Evolutionary conservation across 2,329 filamentous ascomycete genomes (phyloP).

Genomic region (Metarhizium rileyi): DNA sequence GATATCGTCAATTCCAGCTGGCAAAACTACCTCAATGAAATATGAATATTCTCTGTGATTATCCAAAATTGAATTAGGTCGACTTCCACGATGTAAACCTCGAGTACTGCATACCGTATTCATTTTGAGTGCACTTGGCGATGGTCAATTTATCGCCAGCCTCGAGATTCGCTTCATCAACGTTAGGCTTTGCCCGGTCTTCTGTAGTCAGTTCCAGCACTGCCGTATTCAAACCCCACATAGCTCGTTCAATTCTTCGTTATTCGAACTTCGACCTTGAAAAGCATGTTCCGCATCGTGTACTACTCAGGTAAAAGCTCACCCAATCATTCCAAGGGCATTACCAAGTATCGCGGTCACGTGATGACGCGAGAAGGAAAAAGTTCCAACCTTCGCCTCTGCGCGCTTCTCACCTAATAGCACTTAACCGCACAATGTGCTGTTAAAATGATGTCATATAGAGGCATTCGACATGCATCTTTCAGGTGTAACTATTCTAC

Average conservation of each 20-base stretch:
- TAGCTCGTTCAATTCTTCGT: neutral
- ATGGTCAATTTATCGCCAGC: neutral
- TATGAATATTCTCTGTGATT: too few relatives aligned
- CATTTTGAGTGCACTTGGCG: neutral
- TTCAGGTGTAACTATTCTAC: slow-evolving; percentile 16
- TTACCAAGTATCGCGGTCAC: slow-evolving; percentile 15
- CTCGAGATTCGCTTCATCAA: neutral
- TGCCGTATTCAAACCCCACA: neutral
- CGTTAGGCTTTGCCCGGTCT: neutral
- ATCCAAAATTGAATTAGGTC: too few relatives aligned
- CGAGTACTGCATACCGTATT: neutral
- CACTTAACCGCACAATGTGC: slow-evolving; percentile 7
- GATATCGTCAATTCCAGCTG: too few relatives aligned
- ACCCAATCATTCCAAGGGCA: slow-evolving; percentile 9
- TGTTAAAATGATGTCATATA: slow-evolving; percentile 24
- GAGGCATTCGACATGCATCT: slow-evolving; percentile 23
- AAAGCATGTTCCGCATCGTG: neutral
- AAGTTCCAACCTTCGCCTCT: slow-evolving; percentile 11
- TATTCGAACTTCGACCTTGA: neutral
- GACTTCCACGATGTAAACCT: neutral
- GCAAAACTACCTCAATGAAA: too few relatives aligned
- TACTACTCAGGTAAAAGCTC: too few relatives aligned
- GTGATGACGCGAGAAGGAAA: slow-evolving; percentile 19
- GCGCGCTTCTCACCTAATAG: slow-evolving; percentile 5
- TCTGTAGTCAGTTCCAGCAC: neutral